Base-by-base conservation (phyloP, 352 stramenopile species). In the Globisporangium okanoganense region DNA sequence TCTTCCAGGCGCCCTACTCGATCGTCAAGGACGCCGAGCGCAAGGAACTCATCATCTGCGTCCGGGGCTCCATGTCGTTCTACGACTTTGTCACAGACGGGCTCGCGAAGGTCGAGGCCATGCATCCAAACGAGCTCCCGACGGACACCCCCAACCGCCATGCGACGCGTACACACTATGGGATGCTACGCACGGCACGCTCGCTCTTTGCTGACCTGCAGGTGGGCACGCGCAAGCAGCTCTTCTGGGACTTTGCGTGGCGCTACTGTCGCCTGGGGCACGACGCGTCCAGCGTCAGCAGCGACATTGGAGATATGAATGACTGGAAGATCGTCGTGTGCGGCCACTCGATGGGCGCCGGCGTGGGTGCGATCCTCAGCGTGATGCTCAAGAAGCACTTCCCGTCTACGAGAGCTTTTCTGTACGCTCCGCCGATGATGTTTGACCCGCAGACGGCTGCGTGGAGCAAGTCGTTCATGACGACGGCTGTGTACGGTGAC, bases 261-360 rank as follows among this genome's bases (percentile, higher is more conserved):
- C 61, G 65, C 2, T 66, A 89, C 40, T 92, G 83, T 54, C 55
- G 56, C n/a, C 48, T 14, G 62, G 22, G 5, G 45, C 20, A 22
- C 10, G 33, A 33, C 6, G 40, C 31, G 57, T 61, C 31, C 14
- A 29, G 27, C 24, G 8, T 31, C 18, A 51, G 13, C 66, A 41
- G 58, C 59, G 35, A 51, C 64, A 20, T n/a, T 29, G 20, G 12
- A 0, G 49, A 65, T 9, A 66, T n/a, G 44, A 9, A 36, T 12
- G 27, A 24, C 27, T 92, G 80, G 81, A 79, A 73, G 48, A 73
- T 95, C 58, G 83, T 93, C 13, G 71, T 94, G 6, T 86, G 75
- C 20, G 87, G 87, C 5, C 87, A 95, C 70, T 93, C 83, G 47
- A 88, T 94, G 72, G 85, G 87, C 31, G 87, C 79, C n/a, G 87